Conservation (phyloP, 192 early-diverging fungal species). For the Pilaira anomala region DNA sequence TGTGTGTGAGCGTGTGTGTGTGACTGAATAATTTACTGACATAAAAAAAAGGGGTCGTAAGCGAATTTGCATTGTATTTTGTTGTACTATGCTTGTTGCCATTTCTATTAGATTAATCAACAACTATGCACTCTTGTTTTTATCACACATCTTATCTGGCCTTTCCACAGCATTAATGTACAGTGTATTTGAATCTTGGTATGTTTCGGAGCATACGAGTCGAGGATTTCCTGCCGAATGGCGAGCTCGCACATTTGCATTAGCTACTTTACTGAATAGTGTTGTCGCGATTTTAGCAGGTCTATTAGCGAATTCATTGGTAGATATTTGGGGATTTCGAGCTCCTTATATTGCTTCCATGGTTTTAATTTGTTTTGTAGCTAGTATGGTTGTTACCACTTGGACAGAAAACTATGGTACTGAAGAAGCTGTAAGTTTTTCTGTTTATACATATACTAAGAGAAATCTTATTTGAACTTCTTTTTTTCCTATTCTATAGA, state of each 20-base stretch:
- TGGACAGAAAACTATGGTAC: slow-evolving; percentile 80
- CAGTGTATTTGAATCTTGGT: slow-evolving; percentile 62
- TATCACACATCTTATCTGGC: slow-evolving; percentile 49
- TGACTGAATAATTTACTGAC: neutral
- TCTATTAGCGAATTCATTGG: slow-evolving; percentile 60
- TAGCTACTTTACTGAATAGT: slow-evolving; percentile 65
- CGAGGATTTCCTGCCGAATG: slow-evolving; percentile 48
- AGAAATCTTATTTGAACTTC: neutral
- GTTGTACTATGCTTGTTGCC: slow-evolving; percentile 41
- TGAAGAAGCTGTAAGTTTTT: neutral
- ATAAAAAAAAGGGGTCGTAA: slow-evolving; percentile 40
- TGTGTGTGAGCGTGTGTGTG: too few species aligned
- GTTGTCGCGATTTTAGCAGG: slow-evolving; percentile 66
- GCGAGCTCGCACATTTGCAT: slow-evolving; percentile 62
- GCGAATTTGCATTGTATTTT: slow-evolving; percentile 47
- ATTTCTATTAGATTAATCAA: slow-evolving; percentile 39
- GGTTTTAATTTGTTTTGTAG: slow-evolving; percentile 45
- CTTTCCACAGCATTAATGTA: slow-evolving; percentile 50
- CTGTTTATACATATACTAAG: neutral
- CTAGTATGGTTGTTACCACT: slow-evolving; percentile 43
- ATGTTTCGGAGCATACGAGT: slow-evolving; percentile 51
- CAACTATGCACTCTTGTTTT: slow-evolving; percentile 40
- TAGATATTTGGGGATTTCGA: slow-evolving; percentile 48
- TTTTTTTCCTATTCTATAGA: neutral
- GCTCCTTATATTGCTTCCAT: slow-evolving; percentile 65